Base-by-base conservation (phyloP, 1,139 yeast genomes). In the Candida sp. region DNA sequence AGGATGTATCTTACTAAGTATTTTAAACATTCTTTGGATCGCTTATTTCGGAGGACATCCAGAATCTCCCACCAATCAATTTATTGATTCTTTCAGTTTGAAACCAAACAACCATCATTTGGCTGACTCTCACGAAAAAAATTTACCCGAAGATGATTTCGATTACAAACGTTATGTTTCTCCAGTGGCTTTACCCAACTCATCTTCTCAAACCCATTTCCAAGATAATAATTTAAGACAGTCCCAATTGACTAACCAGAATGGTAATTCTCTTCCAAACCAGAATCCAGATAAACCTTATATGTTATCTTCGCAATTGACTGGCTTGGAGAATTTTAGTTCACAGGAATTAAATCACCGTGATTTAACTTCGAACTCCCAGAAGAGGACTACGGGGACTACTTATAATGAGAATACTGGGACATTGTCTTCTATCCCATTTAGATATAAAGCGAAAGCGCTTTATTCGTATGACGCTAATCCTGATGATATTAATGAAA, bases 401-500 rank as follows among this genome's bases (percentile, higher is more conserved):
- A 61, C 56, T 38, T 32, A 11, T 12, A 68, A 64, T 27, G 55
- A 53, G 39, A 44, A 50, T 29, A 60, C 58, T 7, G 53, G 50
- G 44, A 52, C 51, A 12, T 57, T 58, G 41, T 61, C 56, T 5
- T 63, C 61, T 5, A 60, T 69, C 39, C 84, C 81, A 45, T 91
- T 88, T 68, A 88, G 95, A 40, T 87, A 87, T 61, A 80, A 83
- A 48, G 99, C 97, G 3, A 79, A 80, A 52, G 98, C 97, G 0
- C 73, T 91, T 42, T 93, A 89, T 61, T 76, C 86, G 44, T 93
- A 93, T 62, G 84, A 82, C 46, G 97, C 98, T n/a, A 89, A 87
- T 56, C 95, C 95, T 3, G 95, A 87, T 44, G 99, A 93, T 64
- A 88, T 87, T 48, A 93, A 93, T 60, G 99, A 93, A 66, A 80